These are phyloP conservation scores for Lotmaria passim DNA, from an alignment of 208 protist genomes.

Conservation along the genomic window DNA sequence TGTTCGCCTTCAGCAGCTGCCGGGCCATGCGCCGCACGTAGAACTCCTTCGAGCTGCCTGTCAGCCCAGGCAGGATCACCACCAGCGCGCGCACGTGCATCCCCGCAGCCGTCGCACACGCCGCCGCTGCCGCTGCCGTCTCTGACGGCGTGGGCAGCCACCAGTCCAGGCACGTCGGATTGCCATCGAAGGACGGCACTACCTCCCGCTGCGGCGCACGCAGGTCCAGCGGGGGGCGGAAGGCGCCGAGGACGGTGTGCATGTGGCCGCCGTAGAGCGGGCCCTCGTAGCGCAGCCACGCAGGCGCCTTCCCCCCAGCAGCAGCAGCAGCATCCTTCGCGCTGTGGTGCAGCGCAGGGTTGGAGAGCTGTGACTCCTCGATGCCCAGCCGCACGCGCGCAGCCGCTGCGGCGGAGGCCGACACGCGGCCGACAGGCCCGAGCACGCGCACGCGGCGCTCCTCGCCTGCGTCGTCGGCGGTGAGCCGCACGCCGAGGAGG, in stretches of 20 bases:
- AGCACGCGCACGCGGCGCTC: constrained; percentile 29
- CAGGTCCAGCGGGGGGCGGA: constrained; percentile 35
- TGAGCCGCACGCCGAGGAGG: constrained; percentile 17
- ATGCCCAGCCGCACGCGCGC: constrained; percentile 24
- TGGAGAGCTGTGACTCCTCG: constrained; percentile 22
- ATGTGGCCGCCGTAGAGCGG: constrained; percentile 68
- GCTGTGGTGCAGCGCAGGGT: constrained; percentile 12
- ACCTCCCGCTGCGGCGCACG: constrained; percentile 41
- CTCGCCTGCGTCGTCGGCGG: background rate
- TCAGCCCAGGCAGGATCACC: constrained; percentile 70
- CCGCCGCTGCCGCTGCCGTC: constrained; percentile 13
- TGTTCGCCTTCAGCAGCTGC: constrained; percentile 29
- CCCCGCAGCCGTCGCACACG: constrained; percentile 1
- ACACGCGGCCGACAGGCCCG: constrained; percentile 5
- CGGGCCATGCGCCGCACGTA: constrained; percentile 64
- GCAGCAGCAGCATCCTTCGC: background rate
- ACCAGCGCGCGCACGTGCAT: constrained; percentile 40
- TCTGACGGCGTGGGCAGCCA: constrained; percentile 33
- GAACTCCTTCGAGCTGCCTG: constrained; percentile 43
- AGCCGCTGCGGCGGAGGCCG: background rate
- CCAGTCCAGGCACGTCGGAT: constrained; percentile 67
- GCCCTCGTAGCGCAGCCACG: constrained; percentile 37
- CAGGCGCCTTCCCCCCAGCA: background rate
- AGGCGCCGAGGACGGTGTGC: constrained; percentile 58
- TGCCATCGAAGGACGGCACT: constrained; percentile 52